Evolutionary conservation across 1,284 basidiomycete species (phyloP), one percentile per base, ranked within the genome.

Genomic region (Ceratobasidium sp.): DNA sequence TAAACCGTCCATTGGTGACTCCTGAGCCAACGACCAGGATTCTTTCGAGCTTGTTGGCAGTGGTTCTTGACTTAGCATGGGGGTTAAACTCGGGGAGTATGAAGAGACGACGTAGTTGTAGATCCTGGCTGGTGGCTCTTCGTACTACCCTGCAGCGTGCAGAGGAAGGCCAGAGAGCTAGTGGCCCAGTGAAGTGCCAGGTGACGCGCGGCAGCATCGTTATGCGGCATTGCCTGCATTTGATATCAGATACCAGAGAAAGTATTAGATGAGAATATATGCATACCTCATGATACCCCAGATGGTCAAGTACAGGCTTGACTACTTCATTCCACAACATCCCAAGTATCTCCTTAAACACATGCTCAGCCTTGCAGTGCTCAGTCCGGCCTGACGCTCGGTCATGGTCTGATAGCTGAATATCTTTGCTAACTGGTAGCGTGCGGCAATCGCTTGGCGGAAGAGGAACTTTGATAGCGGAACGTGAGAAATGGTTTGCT

Each of bases 81-180:
- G 2, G 46, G 60, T 64, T 23, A 64, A 20, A 20, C 42, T 75
- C 13, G 60, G 71, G 33, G 71, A 15, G 39, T 75, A 75, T 2
- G 71, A 75, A 15, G 71, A 51, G 46, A 75, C 26, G 15, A 28
- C 60, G 26, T 64, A 75, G 58, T 64, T 53, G 60, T 53, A 75
- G 5, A 55, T 63, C 60, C 71, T 49, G 3, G 71, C 58, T 20
- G 9, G 26, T 10, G 60, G 46, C 3, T 64, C 49, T 6, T 51
- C 40, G 28, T 75, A 75, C 20, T 39, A 12, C 10, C 71, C 71
- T 13, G 71, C 71, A 18, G 71, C 71, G 23, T 75, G 71, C 12
- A 75, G 20, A 10, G 71, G 71, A 40, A 75, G 60, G n/a, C 58
- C 44, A 9, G 71, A 40, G 33, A 33, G 33, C 33, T 13, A 75